These are phyloP conservation scores for Tulasnella sp. DNA, from an alignment of 768 basidiomycete genomes.

Conservation along the genomic window DNA sequence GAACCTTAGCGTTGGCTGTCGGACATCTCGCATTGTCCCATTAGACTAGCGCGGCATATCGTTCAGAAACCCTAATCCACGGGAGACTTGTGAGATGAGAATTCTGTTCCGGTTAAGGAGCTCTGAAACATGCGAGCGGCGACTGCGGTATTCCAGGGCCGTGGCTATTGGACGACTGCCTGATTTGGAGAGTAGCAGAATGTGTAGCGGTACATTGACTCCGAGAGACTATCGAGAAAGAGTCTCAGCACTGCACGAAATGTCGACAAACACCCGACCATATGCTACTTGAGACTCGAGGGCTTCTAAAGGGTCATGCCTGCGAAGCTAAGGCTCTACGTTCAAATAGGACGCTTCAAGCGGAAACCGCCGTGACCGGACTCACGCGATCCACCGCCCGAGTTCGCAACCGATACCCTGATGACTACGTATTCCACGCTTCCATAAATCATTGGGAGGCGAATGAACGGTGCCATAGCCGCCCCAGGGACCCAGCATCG, in stretches of 20 bases:
- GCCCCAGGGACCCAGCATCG: not conserved
- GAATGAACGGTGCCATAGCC: not conserved
- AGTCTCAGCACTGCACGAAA: not conserved
- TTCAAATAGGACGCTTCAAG: not conserved
- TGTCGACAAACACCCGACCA: not conserved
- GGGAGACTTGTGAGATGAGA: not conserved
- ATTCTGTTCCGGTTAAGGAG: not conserved
- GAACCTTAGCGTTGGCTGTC: too few species aligned
- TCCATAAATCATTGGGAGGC: not conserved
- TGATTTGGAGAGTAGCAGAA: not conserved
- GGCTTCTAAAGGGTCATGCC: not conserved
- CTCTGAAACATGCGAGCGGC: not conserved
- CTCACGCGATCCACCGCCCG: not conserved
- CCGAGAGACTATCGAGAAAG: not conserved
- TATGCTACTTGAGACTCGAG: not conserved
- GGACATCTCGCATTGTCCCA: too few species aligned
- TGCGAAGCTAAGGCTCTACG: not conserved
- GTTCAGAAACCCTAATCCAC: too few species aligned
- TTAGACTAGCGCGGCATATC: too few species aligned
- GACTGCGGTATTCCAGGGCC: not conserved
- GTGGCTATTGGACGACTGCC: not conserved
- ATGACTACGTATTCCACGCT: not conserved
- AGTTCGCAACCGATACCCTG: not conserved
- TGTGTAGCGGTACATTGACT: not conserved
- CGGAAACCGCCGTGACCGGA: not conserved